Evolutionary conservation across 2,329 filamentous ascomycete species (phyloP).

Genomic region (Pseudocercospora cruenta): DNA sequence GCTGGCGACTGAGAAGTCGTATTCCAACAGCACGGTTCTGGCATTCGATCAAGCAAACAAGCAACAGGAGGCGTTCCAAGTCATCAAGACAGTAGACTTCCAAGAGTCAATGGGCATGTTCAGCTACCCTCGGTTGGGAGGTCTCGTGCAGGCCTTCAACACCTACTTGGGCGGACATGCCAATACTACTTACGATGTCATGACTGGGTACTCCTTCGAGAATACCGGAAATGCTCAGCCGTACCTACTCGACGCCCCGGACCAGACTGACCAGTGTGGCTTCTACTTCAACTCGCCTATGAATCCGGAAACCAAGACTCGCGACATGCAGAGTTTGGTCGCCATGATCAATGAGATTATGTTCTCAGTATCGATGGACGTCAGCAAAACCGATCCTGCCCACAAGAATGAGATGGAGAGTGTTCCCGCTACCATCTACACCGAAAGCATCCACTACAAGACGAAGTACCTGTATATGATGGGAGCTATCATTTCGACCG

Average conservation of each 20-base stretch:
- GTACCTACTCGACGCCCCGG: background rate
- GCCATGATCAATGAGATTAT: background rate
- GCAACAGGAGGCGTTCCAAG: background rate
- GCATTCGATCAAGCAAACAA: background rate
- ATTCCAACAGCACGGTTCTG: background rate
- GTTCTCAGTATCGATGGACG: background rate
- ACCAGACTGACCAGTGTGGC: background rate
- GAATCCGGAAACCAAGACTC: background rate
- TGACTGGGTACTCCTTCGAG: background rate
- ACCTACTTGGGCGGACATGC: background rate
- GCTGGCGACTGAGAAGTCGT: background rate
- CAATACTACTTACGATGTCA: background rate
- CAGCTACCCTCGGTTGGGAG: background rate
- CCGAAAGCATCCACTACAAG: slow-evolving; percentile 28
- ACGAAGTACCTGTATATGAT: slow-evolving; percentile 36
- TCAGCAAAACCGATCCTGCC: background rate
- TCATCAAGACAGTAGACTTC: background rate
- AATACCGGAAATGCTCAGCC: background rate
- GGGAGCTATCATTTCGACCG: slow-evolving; percentile 35
- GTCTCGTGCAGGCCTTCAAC: background rate
- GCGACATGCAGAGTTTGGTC: background rate
- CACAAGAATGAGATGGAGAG: background rate
- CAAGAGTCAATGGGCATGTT: background rate
- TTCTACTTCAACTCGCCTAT: background rate
- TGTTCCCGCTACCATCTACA: slow-evolving; percentile 5